A percentile compares a stretch with the other conserved stretches of the same genome.
phyloP scores from a whole-genome alignment of 2,329 filamentous ascomycete species.

The Pyrenophora seminiperda region DNA sequence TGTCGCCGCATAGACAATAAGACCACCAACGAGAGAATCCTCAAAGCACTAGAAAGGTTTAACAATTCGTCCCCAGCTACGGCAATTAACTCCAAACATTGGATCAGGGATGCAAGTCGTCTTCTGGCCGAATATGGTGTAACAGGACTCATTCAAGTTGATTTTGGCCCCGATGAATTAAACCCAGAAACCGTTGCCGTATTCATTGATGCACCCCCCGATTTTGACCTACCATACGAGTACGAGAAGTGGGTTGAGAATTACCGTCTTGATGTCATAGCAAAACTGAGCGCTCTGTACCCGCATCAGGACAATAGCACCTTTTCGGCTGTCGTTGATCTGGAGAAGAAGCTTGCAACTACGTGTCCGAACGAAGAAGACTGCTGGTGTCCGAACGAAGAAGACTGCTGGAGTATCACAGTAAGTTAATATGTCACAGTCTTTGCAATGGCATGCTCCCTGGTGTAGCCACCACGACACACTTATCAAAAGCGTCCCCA shows the following conservation, averaged over 20 bases:
- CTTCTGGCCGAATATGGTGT: constrained; percentile 56
- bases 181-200: constrained; percentile 60
- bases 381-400: constrained; percentile 61
- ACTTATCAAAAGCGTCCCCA: too few species aligned
- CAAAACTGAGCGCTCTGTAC: constrained; percentile 29
- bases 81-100: constrained; percentile 6
- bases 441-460: too few species aligned
- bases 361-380: constrained; percentile 64
- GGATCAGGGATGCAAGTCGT: constrained; percentile 54
- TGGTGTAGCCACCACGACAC: too few species aligned
- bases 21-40: constrained; percentile 62
- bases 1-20: constrained; percentile 67
- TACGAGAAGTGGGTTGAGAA: constrained; percentile 42
- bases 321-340: constrained; percentile 48
- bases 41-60: constrained; percentile 61
- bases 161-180: constrained; percentile 55
- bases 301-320: constrained; percentile 40
- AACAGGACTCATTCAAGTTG: constrained; percentile 32
- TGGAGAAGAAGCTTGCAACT: constrained; percentile 66
- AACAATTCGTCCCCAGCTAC: constrained; percentile 27
- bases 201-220: constrained; percentile 56
- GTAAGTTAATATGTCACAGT: constrained; percentile 8
- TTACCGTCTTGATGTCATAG: constrained; percentile 31
- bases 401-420: constrained; percentile 64
- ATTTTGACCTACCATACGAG: constrained; percentile 51